Conservation (phyloP, 805 yeast genomes). For the Wickerhamomyces alni region DNA sequence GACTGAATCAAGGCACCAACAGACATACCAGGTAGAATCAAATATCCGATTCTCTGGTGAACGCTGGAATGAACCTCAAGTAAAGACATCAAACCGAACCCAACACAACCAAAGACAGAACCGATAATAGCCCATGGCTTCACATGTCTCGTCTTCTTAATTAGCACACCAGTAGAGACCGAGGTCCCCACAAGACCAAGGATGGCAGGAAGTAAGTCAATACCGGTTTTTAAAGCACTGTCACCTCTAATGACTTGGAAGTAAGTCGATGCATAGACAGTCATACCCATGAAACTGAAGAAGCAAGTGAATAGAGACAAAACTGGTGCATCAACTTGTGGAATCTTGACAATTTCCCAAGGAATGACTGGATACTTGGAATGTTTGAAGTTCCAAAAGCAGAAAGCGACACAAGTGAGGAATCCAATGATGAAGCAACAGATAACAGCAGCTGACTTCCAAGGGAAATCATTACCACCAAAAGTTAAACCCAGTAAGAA, state of each 20-base stretch:
- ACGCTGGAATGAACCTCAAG: conserved; percentile 25
- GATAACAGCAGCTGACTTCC: conserved; percentile 53
- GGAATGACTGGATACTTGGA: conserved; percentile 44
- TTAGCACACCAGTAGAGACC: conserved; percentile 23
- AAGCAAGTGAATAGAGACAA: conserved; percentile 29
- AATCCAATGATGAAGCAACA: conserved; percentile 37
- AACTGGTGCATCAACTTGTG: conserved; percentile 27
- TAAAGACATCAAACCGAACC: conserved; percentile 29
- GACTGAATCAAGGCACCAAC: conserved; percentile 31
- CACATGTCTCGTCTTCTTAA: conserved; percentile 27
- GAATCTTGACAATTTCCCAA: conserved; percentile 31
- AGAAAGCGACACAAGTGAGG: conserved; percentile 26
- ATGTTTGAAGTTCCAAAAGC: conserved; percentile 33
- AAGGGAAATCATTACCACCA: conserved; percentile 46
- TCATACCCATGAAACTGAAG: conserved; percentile 33
- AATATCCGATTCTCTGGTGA: conserved; percentile 28
- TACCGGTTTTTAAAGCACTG: conserved; percentile 15
- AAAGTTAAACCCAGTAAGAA: conserved; percentile 44
- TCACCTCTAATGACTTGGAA: conserved; percentile 42
- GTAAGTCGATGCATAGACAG: conserved; percentile 37
- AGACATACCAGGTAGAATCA: conserved; percentile 32
- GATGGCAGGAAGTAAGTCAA: conserved; percentile 18
- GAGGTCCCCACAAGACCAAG: conserved; percentile 10
- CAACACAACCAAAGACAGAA: conserved; percentile 25
- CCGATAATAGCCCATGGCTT: conserved; percentile 31